A percentile compares a stretch with the other conserved stretches of the same genome.
Conservation (phyloP, 106 monocot species). For the Alisma plantagoaquatica region DNA sequence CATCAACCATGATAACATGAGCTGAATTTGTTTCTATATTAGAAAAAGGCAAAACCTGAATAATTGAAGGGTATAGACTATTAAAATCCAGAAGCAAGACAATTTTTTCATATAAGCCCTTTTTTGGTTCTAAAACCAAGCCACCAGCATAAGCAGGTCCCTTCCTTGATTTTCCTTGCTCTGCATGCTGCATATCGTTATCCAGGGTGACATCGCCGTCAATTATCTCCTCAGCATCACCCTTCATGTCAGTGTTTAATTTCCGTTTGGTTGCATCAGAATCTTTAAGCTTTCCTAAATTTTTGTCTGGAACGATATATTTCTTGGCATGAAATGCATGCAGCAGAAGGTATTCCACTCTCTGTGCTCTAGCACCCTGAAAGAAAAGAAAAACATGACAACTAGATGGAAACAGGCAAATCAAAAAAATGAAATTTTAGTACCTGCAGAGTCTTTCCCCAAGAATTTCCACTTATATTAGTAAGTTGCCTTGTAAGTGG, state of each 20-base stretch:
- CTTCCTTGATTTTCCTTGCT: conserved; percentile 66
- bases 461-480: conserved; percentile 93
- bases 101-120: conserved; percentile 89
- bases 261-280: conserved; percentile 47
- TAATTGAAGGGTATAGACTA: conserved; percentile 97
- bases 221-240: conserved; percentile 35
- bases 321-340: conserved; percentile 92
- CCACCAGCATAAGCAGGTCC: conserved; percentile 92
- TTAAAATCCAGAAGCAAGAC: conserved; percentile 93
- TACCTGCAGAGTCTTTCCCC: conserved; percentile 97
- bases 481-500: conserved; percentile 87
- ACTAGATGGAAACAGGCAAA: no score
- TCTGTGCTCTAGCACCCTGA: conserved; percentile 96
- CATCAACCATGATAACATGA: not conserved
- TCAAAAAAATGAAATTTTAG: not conserved
- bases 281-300: conserved; percentile 36
- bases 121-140: conserved; percentile 94
- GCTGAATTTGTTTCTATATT: no score
- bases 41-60: conserved; percentile 52
- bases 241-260: conserved; percentile 22
- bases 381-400: not conserved
- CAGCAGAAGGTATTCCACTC: conserved; percentile 83
- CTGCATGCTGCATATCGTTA: conserved; percentile 22
- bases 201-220: conserved; percentile 27
- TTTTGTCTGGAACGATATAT: conserved; percentile 85